Evolutionary conservation across 441 rosid genomes (phyloP), one percentile per base, ranked within the genome.

Genomic region (Gossypium gossypioides): DNA sequence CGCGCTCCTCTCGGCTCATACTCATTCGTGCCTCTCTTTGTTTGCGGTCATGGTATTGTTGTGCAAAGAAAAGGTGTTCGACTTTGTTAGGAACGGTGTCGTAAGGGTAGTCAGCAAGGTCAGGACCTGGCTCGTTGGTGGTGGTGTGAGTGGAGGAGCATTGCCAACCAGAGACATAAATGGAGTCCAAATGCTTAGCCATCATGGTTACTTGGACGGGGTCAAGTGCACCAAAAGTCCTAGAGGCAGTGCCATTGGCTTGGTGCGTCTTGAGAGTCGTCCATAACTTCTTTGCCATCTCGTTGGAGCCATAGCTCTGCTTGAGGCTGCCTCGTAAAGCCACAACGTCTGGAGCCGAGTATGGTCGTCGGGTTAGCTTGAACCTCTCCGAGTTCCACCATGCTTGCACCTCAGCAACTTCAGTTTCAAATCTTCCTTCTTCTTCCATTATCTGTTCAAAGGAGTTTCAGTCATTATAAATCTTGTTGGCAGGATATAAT

Each of bases 311-410:
- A 42, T 90, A 90, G 75, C 86, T 72, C 76, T 92, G 96, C 59
- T 73, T 88, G 58, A 90, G 90, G 83, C 77, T 93, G 16, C 99
- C 97, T 62, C 94, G 81, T 5, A 94, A 81, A 19, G 97, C 80
- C 72, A 89, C 97, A 4, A 94, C 97, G 51, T 94, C 99, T 75
- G 87, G 85, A 37, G 97, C 91, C 0, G 92, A 72, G 83, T 94
- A 90, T 4, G 97, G 94, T 74, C 94, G 80, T 55, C 77, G 76
- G 72, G 91, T 90, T 64, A 92, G 88, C 85, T 80, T 86, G 97
- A 93, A 93, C 87, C 97, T 86, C 87, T 91, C 98, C 0, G 89
- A 71, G 89, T 78, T 86, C 97, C 96, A 93, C 98, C 97, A 90
- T 73, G 95, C 83, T 80, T 91, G 91, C 85, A 91, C 92, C 80